phyloP scores from a whole-genome alignment of 495 filamentous ascomycete species.

The Xylaria sp. region DNA sequence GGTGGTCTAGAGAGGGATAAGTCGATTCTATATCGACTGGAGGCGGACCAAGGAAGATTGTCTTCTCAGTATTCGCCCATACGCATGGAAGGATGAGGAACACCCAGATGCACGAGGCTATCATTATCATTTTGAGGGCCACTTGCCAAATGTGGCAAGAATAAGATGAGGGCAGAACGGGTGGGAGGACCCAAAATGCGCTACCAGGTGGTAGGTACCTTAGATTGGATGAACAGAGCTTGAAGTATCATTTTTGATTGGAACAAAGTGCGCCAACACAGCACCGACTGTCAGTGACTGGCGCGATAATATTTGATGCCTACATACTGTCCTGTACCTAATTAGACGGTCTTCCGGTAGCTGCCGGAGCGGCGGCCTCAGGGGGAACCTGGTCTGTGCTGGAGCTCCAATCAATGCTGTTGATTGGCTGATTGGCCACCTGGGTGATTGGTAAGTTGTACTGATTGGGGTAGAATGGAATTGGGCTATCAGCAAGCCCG shows the following conservation, averaged over 20 bases:
- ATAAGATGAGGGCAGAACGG: conserved; percentile 3
- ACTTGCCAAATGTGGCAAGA: conserved; percentile 16
- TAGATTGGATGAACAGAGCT: conserved; percentile 12
- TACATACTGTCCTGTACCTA: not conserved
- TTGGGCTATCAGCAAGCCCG: conserved; percentile 33
- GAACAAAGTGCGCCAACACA: conserved; percentile 22
- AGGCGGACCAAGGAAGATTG: conserved; percentile 80
- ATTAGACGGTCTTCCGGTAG: conserved; percentile 1
- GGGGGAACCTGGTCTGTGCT: conserved; percentile 13
- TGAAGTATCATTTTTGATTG: conserved; percentile 2
- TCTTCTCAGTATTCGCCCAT: conserved; percentile 85
- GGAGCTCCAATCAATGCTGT: not conserved
- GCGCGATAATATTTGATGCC: not conserved
- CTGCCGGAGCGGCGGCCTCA: conserved; percentile 15
- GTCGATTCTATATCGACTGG: conserved; percentile 58
- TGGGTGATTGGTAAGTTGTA: not conserved
- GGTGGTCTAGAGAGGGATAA: conserved; percentile 66
- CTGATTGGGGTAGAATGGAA: not conserved
- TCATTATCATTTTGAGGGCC: conserved; percentile 21
- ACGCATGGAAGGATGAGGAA: conserved; percentile 27
- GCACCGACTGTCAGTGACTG: not conserved
- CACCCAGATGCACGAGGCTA: conserved; percentile 26
- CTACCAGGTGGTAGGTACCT: conserved; percentile 10
- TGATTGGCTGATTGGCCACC: not conserved
- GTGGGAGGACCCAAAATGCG: conserved; percentile 5